Evolutionary conservation across 306 rosid genomes (phyloP).

Genomic region (Heteromeles arbutifolia): DNA sequence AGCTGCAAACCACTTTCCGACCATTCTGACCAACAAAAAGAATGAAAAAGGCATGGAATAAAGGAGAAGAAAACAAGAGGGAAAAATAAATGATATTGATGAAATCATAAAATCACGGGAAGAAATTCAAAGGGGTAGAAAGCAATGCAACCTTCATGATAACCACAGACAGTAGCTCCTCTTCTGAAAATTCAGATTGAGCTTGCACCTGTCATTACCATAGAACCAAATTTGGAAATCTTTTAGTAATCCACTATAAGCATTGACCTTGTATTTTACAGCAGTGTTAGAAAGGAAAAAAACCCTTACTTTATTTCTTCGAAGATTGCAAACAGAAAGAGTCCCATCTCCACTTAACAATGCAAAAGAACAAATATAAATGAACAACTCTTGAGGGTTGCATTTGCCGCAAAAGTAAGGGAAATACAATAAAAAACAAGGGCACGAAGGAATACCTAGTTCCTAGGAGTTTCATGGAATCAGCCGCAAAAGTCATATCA

Average conservation of each 20-base stretch:
- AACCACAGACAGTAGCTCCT: slow-evolving; percentile 80
- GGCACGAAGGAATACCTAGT: slow-evolving; percentile 53
- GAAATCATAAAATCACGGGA: background rate
- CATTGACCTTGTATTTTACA: background rate
- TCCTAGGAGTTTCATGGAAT: slow-evolving; percentile 67
- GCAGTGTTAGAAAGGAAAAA: background rate
- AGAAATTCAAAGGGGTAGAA: background rate
- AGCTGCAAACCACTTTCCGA: slow-evolving; percentile 76
- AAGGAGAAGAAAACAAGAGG: background rate
- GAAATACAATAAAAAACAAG: background rate
- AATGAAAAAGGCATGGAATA: background rate
- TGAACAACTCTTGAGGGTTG: background rate
- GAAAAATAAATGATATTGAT: background rate
- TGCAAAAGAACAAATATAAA: slow-evolving; percentile 3
- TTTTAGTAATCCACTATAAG: background rate
- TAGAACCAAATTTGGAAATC: slow-evolving; percentile 13
- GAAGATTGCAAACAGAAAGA: slow-evolving; percentile 84
- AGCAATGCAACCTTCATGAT: slow-evolving; percentile 66
- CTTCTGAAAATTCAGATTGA: slow-evolving; percentile 90
- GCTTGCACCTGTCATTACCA: slow-evolving; percentile 53
- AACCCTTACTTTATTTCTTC: slow-evolving; percentile 63
- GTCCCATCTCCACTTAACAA: slow-evolving; percentile 85
- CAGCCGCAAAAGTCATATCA: slow-evolving; percentile 72
- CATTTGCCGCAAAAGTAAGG: background rate
- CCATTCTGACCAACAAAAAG: slow-evolving; percentile 52